These are phyloP conservation scores for Parathielavia appendiculata DNA, from an alignment of 495 filamentous ascomycete genomes.

Conservation along the genomic window DNA sequence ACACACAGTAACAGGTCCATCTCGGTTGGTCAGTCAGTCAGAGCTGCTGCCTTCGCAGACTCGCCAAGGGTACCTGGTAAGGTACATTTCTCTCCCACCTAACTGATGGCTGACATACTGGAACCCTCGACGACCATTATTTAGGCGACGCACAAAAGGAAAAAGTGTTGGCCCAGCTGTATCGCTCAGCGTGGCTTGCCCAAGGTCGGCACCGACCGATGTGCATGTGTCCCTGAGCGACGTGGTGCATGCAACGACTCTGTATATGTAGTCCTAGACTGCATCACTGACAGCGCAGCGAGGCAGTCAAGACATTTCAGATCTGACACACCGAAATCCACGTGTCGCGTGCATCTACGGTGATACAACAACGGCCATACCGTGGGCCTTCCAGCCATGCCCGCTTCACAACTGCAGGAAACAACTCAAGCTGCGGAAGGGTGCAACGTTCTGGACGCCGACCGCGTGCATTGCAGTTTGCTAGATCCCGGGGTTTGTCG, in stretches of 20 bases:
- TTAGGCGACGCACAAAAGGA: too few species aligned
- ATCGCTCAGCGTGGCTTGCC: constrained; percentile 1
- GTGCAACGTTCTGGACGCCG: constrained; percentile 1
- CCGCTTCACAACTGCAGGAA: background rate
- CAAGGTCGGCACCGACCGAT: background rate
- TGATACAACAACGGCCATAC: background rate
- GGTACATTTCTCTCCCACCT: background rate
- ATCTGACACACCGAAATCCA: background rate
- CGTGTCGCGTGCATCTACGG: constrained; percentile 9
- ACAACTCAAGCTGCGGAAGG: background rate
- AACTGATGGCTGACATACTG: too few species aligned
- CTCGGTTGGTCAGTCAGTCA: background rate
- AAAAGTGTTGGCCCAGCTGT: background rate
- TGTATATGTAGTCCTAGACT: background rate
- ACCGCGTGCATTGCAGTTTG: background rate
- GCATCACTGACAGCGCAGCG: background rate
- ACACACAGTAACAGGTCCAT: too few species aligned
- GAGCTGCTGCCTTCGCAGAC: background rate
- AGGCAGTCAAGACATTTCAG: background rate
- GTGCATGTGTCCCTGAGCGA: background rate
- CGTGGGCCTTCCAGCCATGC: background rate
- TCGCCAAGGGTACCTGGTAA: background rate
- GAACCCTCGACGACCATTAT: background rate
- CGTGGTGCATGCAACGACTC: background rate
- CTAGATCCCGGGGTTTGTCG: too few species aligned